A percentile compares a stretch with the other conserved stretches of the same genome.
These are phyloP conservation scores for Zoysia matrella DNA, from an alignment of 202 grass and related monocot genomes.

Conservation along the genomic window DNA sequence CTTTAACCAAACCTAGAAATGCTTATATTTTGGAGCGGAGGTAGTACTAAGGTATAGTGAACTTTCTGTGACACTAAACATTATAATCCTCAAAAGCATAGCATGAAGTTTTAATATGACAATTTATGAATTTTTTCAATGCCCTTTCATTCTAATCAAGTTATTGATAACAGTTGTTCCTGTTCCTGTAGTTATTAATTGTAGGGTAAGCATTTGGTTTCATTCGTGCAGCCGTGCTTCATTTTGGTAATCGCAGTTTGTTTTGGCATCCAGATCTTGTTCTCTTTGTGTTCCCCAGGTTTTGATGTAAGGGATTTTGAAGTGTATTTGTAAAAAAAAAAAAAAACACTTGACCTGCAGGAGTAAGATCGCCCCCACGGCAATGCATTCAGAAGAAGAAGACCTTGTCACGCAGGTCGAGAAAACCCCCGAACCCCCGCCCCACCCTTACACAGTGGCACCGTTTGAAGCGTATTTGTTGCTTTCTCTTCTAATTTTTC, in stretches of 20 bases:
- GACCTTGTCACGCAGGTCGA: too few species aligned
- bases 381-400: too few species aligned
- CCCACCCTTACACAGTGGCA: too few species aligned
- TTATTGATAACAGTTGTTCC: not conserved
- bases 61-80: not conserved
- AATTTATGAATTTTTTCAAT: not conserved
- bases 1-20: too few species aligned
- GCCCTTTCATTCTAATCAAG: slow-evolving; percentile 9
- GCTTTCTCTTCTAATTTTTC: not conserved
- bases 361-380: too few species aligned
- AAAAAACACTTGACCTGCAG: too few species aligned
- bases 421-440: too few species aligned
- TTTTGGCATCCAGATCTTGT: not conserved
- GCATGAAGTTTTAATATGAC: not conserved
- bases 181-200: not conserved
- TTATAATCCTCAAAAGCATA: not conserved
- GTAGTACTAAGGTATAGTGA: not conserved
- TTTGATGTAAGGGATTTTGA: not conserved
- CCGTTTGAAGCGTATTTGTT: too few species aligned
- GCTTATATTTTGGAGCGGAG: too few species aligned
- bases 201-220: not conserved
- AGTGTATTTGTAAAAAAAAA: too few species aligned
- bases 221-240: not conserved
- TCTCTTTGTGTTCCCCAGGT: not conserved
- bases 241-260: not conserved